phyloP scores from a whole-genome alignment of 2,329 filamentous ascomycete genomes.

The Colletotrichum orbiculare region DNA sequence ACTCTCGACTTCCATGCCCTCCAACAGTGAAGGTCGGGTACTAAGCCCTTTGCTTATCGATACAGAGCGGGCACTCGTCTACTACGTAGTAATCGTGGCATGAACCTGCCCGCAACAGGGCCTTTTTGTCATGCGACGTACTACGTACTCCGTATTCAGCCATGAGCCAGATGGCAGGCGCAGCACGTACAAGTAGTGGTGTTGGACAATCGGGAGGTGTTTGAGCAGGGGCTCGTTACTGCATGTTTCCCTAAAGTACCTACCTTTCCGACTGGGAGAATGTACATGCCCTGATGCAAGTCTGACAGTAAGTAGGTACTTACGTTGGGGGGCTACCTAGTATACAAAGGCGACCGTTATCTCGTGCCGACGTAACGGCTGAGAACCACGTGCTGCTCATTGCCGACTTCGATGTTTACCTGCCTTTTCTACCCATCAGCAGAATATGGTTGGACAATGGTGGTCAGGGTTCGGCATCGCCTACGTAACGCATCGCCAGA shows the following conservation, averaged over 20 bases:
- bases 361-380: slow-evolving; percentile 23
- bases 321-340: no score
- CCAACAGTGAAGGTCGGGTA: no score
- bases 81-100: background rate
- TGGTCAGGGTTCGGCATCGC: background rate
- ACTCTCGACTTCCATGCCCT: no score
- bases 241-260: slow-evolving; percentile 10
- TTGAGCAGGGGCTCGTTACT: slow-evolving; percentile 32
- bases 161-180: no score
- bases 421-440: no score
- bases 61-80: slow-evolving; percentile 8
- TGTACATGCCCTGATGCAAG: background rate
- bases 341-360: slow-evolving; percentile 11
- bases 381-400: background rate
- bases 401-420: background rate
- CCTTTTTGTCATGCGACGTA: slow-evolving; percentile 24
- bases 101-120: background rate
- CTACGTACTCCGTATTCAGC: no score
- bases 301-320: no score
- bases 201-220: slow-evolving; percentile 8
- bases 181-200: no score
- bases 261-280: background rate
- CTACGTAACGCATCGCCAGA: background rate
- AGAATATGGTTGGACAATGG: no score
- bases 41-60: background rate